Conservation (phyloP, 768 basidiomycete genomes). For the Lactifluus piperatus region DNA sequence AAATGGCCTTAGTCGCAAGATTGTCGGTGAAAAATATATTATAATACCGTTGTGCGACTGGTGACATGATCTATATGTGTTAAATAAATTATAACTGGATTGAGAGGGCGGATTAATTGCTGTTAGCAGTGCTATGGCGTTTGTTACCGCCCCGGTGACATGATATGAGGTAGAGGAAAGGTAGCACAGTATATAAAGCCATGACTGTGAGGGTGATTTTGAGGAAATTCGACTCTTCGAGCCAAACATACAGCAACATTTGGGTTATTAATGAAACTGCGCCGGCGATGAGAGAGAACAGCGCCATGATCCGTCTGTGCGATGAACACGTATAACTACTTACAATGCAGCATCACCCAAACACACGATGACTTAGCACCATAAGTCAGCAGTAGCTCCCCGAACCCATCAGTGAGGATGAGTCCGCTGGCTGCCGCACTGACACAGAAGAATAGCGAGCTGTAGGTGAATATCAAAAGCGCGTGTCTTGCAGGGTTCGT, state of each 20-base stretch:
- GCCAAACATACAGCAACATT: slow-evolving; percentile 9
- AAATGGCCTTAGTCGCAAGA: background rate
- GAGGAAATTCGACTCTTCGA: slow-evolving; percentile 10
- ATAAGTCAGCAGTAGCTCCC: slow-evolving; percentile 9
- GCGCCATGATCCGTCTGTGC: background rate
- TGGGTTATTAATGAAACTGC: slow-evolving; percentile 2
- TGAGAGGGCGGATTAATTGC: background rate
- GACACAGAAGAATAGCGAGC: slow-evolving; percentile 16
- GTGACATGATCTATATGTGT: too few species aligned
- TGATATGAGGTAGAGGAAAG: background rate
- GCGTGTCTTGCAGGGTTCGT: background rate
- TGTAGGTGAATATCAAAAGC: slow-evolving; percentile 16
- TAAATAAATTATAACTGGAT: background rate
- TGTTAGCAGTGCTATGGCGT: background rate
- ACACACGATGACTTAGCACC: slow-evolving; percentile 13
- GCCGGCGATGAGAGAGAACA: slow-evolving; percentile 8
- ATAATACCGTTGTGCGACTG: background rate
- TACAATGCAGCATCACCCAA: slow-evolving; percentile 19
- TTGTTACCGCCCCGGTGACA: background rate
- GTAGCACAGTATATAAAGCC: slow-evolving; percentile 1
- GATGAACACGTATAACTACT: background rate
- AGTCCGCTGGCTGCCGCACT: slow-evolving; percentile 17
- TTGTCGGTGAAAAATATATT: background rate
- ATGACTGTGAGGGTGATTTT: slow-evolving; percentile 10
- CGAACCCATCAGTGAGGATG: slow-evolving; percentile 16